Evolutionary conservation across 129 eudicot species (phyloP).

Genomic region (Artemisia annua): DNA sequence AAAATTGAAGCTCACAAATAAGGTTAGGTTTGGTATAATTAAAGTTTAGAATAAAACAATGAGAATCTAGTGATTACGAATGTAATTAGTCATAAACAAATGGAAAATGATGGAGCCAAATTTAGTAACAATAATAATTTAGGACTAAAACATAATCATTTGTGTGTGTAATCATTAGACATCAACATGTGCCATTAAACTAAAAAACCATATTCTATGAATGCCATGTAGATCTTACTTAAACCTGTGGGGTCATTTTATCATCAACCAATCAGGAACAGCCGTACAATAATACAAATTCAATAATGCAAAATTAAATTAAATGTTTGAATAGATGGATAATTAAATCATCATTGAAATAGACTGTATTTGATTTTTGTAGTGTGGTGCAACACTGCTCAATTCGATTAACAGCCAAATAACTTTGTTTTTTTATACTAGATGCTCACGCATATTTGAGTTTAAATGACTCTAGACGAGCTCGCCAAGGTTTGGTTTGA

Average conservation of each 20-base stretch:
- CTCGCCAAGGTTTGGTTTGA: no score
- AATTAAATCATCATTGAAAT: background rate
- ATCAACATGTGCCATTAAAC: slow-evolving; percentile 30
- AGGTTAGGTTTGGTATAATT: no score
- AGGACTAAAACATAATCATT: slow-evolving; percentile 17
- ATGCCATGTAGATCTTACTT: slow-evolving; percentile 27
- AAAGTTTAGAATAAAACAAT: background rate
- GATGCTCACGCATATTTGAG: no score
- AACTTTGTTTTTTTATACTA: no score
- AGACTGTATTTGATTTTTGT: background rate
- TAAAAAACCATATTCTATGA: slow-evolving; percentile 15
- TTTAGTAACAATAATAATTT: background rate
- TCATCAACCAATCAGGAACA: slow-evolving; percentile 19
- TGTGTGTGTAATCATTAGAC: slow-evolving; percentile 23
- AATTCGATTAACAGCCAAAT: no score
- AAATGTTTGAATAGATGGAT: slow-evolving; percentile 3
- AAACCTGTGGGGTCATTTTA: background rate
- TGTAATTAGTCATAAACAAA: background rate
- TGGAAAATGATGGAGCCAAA: slow-evolving; percentile 11
- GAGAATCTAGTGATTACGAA: slow-evolving; percentile 2
- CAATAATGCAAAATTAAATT: slow-evolving; percentile 1
- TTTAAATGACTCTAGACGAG: no score
- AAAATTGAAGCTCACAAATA: no score
- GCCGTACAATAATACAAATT: slow-evolving; percentile 9
- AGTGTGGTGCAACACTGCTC: no score